Evolutionary conservation across 164 flowering plant genomes (phyloP).

Genomic region (Vitis riparia): DNA sequence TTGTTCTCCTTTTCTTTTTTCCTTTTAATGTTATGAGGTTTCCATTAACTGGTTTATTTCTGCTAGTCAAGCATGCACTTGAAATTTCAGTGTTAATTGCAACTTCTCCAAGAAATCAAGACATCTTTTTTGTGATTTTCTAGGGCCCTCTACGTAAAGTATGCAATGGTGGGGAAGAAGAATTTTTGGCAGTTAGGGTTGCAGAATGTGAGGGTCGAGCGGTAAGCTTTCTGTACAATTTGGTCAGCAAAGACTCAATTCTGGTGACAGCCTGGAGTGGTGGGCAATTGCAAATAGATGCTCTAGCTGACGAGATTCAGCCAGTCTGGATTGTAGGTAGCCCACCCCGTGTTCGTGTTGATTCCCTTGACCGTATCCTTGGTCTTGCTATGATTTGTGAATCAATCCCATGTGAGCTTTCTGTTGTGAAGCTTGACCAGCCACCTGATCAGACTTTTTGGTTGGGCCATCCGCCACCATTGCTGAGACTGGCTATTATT

Average conservation of each 20-base stretch:
- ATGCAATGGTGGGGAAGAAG: constrained; percentile 39
- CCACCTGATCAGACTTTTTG: constrained; percentile 55
- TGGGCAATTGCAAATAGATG: constrained; percentile 89
- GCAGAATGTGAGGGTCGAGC: constrained; percentile 77
- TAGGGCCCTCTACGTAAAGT: constrained; percentile 86
- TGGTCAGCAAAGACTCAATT: constrained; percentile 79
- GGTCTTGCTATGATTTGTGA: constrained; percentile 96
- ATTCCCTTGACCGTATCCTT: constrained; percentile 45
- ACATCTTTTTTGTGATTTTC: constrained; percentile 2
- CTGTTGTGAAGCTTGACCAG: constrained; percentile 47
- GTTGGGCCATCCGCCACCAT: constrained; percentile 86
- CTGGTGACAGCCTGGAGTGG: constrained; percentile 87
- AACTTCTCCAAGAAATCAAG: neutral
- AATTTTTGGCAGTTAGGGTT: constrained; percentile 31
- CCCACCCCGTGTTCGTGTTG: constrained; percentile 67
- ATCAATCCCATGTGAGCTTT: constrained; percentile 30
- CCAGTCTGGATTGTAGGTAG: constrained; percentile 75
- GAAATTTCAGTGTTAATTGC: neutral
- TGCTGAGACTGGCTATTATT: constrained; percentile 78
- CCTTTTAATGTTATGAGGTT: too few species aligned
- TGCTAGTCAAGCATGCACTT: too few species aligned
- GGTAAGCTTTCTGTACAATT: constrained; percentile 69
- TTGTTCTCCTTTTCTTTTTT: too few species aligned
- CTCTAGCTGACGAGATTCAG: constrained; percentile 92
- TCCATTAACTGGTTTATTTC: too few species aligned